Evolutionary conservation across 2,329 filamentous ascomycete species (phyloP).

Genomic region (Amauroascus niger): DNA sequence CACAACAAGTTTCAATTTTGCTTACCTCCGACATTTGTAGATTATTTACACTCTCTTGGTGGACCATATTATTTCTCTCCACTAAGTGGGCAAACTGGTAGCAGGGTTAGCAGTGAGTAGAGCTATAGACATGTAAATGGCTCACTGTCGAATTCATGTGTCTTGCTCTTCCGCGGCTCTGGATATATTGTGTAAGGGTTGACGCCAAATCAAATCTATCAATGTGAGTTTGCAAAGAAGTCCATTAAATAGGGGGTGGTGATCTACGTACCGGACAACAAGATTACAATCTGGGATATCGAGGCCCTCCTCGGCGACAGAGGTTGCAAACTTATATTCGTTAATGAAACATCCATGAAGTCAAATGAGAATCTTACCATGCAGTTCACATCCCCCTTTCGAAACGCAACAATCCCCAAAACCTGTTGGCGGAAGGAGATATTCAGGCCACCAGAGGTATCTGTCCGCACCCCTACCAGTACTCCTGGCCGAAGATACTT

Average conservation of each 20-base stretch:
- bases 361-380: slow-evolving; percentile 27
- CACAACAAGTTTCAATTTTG: not conserved
- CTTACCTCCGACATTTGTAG: slow-evolving; percentile 38
- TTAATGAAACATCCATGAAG: not conserved
- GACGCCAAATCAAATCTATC: slow-evolving; percentile 71
- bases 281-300: slow-evolving; percentile 59
- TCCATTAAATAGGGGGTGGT: not conserved
- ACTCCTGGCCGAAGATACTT: slow-evolving; percentile 51
- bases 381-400: slow-evolving; percentile 50
- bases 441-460: slow-evolving; percentile 45
- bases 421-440: slow-evolving; percentile 67
- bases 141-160: slow-evolving; percentile 56
- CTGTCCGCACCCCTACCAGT: slow-evolving; percentile 52
- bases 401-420: slow-evolving; percentile 56
- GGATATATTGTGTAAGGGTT: slow-evolving; percentile 90
- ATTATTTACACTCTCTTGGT: slow-evolving; percentile 50
- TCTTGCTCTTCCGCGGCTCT: slow-evolving; percentile 79
- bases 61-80: slow-evolving; percentile 59
- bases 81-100: slow-evolving; percentile 67
- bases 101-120: not conserved
- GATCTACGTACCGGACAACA: slow-evolving; percentile 42
- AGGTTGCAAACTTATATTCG: slow-evolving; percentile 47
- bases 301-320: slow-evolving; percentile 56
- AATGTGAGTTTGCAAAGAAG: not conserved
- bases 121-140: not conserved